Evolutionary conservation across 345 rosid species (phyloP).

Genomic region (Eucalyptus cladocalyx): DNA sequence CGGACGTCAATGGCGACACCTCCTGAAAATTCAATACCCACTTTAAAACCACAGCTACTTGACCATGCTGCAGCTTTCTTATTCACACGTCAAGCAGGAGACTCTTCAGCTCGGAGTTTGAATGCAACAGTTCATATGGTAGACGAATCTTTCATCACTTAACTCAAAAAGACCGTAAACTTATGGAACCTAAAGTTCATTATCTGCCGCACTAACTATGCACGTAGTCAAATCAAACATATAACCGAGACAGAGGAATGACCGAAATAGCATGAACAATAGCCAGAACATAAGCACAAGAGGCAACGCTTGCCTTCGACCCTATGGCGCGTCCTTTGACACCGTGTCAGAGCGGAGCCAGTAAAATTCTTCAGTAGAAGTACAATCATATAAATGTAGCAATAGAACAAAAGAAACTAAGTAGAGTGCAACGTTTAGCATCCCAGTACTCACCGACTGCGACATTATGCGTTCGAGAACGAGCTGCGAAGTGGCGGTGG

Average conservation of each 20-base stretch:
- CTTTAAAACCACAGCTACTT: not conserved
- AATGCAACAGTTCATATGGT: not conserved
- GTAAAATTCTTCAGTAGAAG: not conserved
- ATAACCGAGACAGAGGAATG: not conserved
- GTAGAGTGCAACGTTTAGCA: not conserved
- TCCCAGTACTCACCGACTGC: conserved; percentile 45
- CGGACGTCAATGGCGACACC: conserved; percentile 86
- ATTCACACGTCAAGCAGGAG: not conserved
- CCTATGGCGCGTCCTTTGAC: not conserved
- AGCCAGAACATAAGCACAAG: not conserved
- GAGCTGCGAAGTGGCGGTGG: conserved; percentile 79
- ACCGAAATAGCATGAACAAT: not conserved
- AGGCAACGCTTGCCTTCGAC: not conserved
- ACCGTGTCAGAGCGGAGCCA: not conserved
- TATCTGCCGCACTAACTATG: not conserved
- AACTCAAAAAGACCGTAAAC: not conserved
- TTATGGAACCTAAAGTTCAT: not conserved
- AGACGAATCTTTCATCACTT: not conserved
- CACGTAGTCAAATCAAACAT: not conserved
- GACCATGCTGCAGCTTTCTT: not conserved
- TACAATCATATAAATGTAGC: not conserved
- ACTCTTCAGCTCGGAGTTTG: not conserved
- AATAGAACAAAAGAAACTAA: not conserved
- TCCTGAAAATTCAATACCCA: conserved; percentile 30
- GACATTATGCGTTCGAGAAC: conserved; percentile 96